A percentile compares a stretch with the other conserved stretches of the same genome.
Conservation (phyloP, 805 yeast genomes). For the Isabelozyma rhagii region DNA sequence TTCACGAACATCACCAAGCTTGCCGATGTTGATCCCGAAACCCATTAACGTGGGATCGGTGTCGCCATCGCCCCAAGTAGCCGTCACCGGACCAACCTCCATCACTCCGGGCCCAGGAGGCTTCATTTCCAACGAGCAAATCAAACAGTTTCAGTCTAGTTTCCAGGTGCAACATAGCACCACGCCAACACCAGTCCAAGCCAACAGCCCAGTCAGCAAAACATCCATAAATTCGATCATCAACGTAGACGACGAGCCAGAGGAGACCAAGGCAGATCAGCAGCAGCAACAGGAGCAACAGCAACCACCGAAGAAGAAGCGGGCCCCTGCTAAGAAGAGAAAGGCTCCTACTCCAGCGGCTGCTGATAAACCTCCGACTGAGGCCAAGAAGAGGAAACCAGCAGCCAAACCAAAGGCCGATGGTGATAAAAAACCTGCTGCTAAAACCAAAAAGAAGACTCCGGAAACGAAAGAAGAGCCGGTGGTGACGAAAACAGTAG, state of each 20-base stretch:
- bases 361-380: background rate
- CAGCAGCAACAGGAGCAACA: too few relatives aligned
- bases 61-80: conserved; percentile 5
- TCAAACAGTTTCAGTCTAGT: conserved; percentile 29
- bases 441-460: conserved; percentile 11
- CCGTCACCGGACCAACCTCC: conserved; percentile 1
- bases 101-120: background rate
- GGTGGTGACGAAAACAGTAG: conserved; percentile 1
- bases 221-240: conserved; percentile 40
- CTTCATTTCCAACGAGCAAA: conserved; percentile 16
- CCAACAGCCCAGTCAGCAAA: conserved; percentile 16
- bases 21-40: conserved; percentile 18
- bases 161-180: conserved; percentile 14
- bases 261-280: background rate
- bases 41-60: conserved; percentile 3
- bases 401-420: conserved; percentile 9
- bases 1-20: conserved; percentile 6
- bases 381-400: conserved; percentile 6
- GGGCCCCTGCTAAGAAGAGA: conserved; percentile 10
- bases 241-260: conserved; percentile 31
- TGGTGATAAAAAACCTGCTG: conserved; percentile 5
- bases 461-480: conserved; percentile 11
- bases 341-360: conserved; percentile 2
- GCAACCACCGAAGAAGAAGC: conserved; percentile 7
- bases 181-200: background rate